Evolutionary conservation across 2,329 filamentous ascomycete genomes (phyloP).

Genomic region (Alternaria arborescens): DNA sequence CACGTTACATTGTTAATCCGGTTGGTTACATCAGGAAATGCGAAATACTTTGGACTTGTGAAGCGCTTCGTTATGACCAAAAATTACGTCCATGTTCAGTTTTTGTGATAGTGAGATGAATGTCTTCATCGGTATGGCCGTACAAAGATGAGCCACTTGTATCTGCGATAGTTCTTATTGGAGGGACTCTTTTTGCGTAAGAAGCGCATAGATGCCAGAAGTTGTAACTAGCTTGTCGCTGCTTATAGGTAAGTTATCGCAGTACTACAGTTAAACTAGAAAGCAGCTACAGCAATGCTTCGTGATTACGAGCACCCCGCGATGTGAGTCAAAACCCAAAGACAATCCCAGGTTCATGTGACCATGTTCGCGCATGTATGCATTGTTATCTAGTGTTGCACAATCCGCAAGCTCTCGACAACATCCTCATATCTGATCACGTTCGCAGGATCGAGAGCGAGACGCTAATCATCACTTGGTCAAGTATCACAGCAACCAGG

Average conservation of each 20-base stretch:
- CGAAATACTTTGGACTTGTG: background rate
- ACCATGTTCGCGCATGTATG: background rate
- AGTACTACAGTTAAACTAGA: too few relatives aligned
- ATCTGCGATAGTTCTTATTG: too few relatives aligned
- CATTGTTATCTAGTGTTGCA: background rate
- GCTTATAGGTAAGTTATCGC: too few relatives aligned
- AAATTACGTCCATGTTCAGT: background rate
- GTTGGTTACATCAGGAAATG: background rate
- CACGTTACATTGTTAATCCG: background rate
- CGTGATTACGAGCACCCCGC: too few relatives aligned
- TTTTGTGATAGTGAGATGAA: background rate
- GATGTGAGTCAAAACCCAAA: too few relatives aligned
- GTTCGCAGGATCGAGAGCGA: background rate
- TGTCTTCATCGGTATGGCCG: background rate
- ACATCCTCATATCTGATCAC: conserved; percentile 3
- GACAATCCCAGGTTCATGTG: background rate
- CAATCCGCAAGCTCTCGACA: background rate
- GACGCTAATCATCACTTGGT: background rate
- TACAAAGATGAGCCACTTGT: background rate
- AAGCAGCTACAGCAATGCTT: too few relatives aligned
- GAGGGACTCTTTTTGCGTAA: too few relatives aligned
- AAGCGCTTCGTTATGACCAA: background rate
- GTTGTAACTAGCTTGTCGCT: too few relatives aligned
- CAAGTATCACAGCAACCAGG: background rate
- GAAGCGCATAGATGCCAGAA: too few relatives aligned